These are phyloP conservation scores for Mortierella sp. DNA, from an alignment of 371 early-diverging fungal genomes.

Conservation along the genomic window DNA sequence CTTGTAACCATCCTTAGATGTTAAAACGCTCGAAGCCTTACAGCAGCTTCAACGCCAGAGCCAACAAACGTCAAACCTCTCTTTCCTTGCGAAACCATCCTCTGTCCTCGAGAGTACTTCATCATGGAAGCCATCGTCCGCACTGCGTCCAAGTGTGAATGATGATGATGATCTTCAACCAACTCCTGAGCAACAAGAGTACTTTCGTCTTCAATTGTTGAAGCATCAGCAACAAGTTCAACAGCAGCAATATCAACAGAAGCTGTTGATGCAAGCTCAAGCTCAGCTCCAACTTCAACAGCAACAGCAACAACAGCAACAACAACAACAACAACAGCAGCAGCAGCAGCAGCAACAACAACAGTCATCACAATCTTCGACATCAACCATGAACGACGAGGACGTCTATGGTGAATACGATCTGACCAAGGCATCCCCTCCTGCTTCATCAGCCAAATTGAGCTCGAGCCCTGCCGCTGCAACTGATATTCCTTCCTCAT, in stretches of 20 bases:
- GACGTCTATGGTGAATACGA: slow-evolving; percentile 47
- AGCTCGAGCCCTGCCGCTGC: not conserved
- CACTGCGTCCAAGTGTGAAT: slow-evolving; percentile 6
- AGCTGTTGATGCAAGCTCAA: slow-evolving; percentile 26
- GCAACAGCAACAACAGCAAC: slow-evolving; percentile 9
- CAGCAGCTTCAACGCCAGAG: slow-evolving; percentile 24
- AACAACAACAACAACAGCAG: slow-evolving; percentile 3
- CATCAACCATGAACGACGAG: slow-evolving; percentile 30
- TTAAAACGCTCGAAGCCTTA: slow-evolving; percentile 19
- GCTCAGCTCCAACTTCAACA: slow-evolving; percentile 29
- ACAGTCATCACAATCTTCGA: not conserved
- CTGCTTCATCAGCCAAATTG: not conserved
- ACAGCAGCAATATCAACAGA: slow-evolving; percentile 44
- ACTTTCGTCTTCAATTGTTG: slow-evolving; percentile 46
- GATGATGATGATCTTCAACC: slow-evolving; percentile 47
- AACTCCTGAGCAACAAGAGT: slow-evolving; percentile 50
- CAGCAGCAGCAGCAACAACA: slow-evolving; percentile 12
- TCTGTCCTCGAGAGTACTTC: not conserved
- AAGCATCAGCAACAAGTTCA: slow-evolving; percentile 52
- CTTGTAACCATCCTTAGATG: slow-evolving; percentile 7
- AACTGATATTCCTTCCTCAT: not conserved
- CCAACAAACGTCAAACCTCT: slow-evolving; percentile 2
- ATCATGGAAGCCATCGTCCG: slow-evolving; percentile 16
- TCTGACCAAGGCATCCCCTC: slow-evolving; percentile 14
- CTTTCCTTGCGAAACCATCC: slow-evolving; percentile 5